Percentiles rank a stretch among this genome's conserved stretches.
Evolutionary conservation across 306 rosid species (phyloP).

Genomic region (Hylodesmum podocarpum): DNA sequence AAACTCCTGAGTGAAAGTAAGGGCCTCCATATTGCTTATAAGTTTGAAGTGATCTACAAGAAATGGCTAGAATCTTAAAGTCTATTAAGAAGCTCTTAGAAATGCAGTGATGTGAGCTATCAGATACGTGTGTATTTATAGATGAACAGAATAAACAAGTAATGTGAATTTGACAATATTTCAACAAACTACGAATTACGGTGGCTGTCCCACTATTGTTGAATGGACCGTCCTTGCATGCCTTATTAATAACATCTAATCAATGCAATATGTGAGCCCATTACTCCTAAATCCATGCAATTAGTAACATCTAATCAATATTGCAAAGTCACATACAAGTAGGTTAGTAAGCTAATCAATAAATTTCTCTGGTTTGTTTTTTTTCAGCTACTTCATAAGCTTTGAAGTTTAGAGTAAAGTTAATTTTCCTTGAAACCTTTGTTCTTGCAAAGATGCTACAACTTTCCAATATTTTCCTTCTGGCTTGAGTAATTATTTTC

Average conservation of each 20-base stretch:
- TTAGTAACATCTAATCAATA: neutral
- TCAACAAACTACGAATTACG: slow-evolving; percentile 18
- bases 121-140: slow-evolving; percentile 22
- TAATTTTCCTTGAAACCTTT: neutral
- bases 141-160: slow-evolving; percentile 15
- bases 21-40: slow-evolving; percentile 13
- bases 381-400: neutral
- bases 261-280: too few species aligned
- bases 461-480: neutral
- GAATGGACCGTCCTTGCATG: slow-evolving; percentile 12
- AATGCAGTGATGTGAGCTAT: slow-evolving; percentile 15
- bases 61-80: neutral
- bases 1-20: slow-evolving; percentile 30
- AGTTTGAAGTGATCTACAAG: neutral
- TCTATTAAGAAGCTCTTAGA: slow-evolving; percentile 1
- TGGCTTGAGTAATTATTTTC: neutral
- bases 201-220: neutral
- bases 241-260: slow-evolving; percentile 14
- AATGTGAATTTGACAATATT: neutral
- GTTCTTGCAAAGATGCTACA: neutral
- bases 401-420: neutral
- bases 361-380: neutral
- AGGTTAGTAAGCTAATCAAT: neutral
- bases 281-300: too few species aligned
- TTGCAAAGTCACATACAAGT: neutral